Evolutionary conservation across 1,284 basidiomycete genomes (phyloP), one percentile per base, ranked within the genome.

Genomic region (Xerocomus nothofagi): DNA sequence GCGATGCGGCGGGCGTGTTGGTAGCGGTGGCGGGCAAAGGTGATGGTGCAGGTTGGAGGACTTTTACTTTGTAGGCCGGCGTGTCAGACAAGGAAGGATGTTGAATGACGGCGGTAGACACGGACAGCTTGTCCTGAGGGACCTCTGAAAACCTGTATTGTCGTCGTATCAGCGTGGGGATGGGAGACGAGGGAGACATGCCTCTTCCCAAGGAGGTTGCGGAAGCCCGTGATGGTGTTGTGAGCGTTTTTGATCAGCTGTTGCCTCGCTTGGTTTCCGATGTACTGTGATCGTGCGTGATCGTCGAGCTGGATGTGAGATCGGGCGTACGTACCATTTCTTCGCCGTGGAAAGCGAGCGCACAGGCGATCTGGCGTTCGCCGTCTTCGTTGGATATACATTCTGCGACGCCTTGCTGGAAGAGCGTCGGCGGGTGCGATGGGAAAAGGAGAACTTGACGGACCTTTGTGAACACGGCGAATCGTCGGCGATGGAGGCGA

Each of bases 321-420:
- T 27, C 32, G 40, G 14, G 24, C 14, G 20, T 5, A 75, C 86
- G 62, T 62, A 92, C 93, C 63, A 87, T 84, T 71, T 98, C 89
- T 68, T 93, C 88, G 21, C 91, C 94, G 54, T 87, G 85, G 71
- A 96, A 99, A 0, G 95, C 86, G 54, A 99, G 80, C 34, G 93
- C 93, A 63, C 91, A 95, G 0, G 94, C 94, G 64, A 99, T 97
- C 74, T 99, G 97, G 34, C 96, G 86, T 70, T 98, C 96, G 41
- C 96, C 96, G 65, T 98, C 96, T 70, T 99, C 95, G 71, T 98
- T 98, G 21, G 96, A 96, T 57, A 99, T 98, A 67, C 91, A 95
- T 66, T 92, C 90, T 29, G 94, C 86, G 37, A 88, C 76, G 21
- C 91, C 91, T 72, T 95, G 91, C 91, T 93, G 30, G 31, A 44